Evolutionary conservation across 164 flowering plant species (phyloP).

Genomic region (Liquidambar formosana): DNA sequence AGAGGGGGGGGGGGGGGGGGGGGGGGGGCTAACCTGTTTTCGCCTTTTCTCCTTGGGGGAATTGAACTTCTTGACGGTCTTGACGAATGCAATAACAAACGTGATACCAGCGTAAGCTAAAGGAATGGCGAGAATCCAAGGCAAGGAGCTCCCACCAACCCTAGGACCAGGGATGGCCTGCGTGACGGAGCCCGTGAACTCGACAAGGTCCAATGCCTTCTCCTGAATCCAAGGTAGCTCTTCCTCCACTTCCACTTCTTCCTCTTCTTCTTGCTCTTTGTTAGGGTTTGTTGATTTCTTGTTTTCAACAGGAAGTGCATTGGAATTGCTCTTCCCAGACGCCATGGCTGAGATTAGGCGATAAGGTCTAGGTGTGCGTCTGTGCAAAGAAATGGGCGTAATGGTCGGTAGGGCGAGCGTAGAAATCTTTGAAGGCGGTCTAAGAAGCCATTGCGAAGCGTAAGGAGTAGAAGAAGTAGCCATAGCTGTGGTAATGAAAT

Average conservation of each 20-base stretch:
- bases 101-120: slow-evolving; percentile 70
- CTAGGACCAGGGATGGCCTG: slow-evolving; percentile 94
- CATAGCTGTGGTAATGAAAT: neutral
- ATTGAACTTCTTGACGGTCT: slow-evolving; percentile 64
- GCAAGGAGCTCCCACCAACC: slow-evolving; percentile 72
- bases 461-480: neutral
- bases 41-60: slow-evolving; percentile 69
- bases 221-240: slow-evolving; percentile 94
- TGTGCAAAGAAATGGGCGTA: neutral
- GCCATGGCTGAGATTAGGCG: neutral
- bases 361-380: neutral
- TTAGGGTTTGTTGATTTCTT: neutral
- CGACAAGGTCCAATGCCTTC: slow-evolving; percentile 88
- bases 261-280: slow-evolving; percentile 17
- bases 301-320: neutral
- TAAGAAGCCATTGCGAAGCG: slow-evolving; percentile 2
- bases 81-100: slow-evolving; percentile 72
- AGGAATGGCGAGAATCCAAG: slow-evolving; percentile 88
- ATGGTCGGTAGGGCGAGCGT: neutral
- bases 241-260: slow-evolving; percentile 70
- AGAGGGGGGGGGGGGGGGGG: too few relatives aligned
- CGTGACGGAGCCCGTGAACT: slow-evolving; percentile 87
- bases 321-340: neutral
- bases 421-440: neutral
- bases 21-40: slow-evolving; percentile 54